Evolutionary conservation across 176 grass and related monocot species (phyloP).

Genomic region (Bromus sterilis): DNA sequence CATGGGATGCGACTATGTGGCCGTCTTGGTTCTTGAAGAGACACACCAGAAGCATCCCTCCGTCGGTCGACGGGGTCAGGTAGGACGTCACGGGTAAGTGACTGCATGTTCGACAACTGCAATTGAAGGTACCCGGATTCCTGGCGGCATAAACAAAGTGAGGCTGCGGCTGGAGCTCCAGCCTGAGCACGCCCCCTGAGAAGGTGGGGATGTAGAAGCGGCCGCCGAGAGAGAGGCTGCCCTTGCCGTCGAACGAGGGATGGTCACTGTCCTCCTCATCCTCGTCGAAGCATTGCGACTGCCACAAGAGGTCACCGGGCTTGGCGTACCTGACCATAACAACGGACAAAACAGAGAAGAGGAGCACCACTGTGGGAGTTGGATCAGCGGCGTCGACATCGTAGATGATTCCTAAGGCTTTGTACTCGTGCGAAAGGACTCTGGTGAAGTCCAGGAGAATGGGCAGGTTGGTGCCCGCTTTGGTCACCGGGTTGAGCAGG

Average conservation of each 20-base stretch:
- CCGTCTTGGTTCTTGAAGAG: too few species aligned
- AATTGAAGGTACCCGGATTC: too few species aligned
- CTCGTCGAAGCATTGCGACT: fast-evolving
- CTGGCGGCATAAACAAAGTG: background rate
- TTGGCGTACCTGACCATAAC: background rate
- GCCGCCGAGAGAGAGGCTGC: background rate
- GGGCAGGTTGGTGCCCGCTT: background rate
- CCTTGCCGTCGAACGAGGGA: background rate
- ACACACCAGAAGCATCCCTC: too few species aligned
- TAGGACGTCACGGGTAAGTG: background rate
- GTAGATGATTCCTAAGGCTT: background rate
- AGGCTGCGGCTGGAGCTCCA: background rate
- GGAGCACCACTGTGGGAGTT: background rate
- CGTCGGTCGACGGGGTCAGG: background rate
- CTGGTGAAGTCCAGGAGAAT: too few species aligned
- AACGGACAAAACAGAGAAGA: fast-evolving
- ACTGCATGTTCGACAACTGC: too few species aligned
- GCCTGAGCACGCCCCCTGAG: background rate
- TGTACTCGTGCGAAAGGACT: background rate
- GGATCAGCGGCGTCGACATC: background rate
- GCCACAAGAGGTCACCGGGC: background rate
- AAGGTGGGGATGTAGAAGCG: background rate
- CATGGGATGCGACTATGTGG: background rate
- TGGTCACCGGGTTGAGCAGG: background rate
- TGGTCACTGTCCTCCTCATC: too few species aligned